Evolutionary conservation across 441 rosid species (phyloP), one percentile per base, ranked within the genome.

Genomic region (Rhodomyrtus psidioides): DNA sequence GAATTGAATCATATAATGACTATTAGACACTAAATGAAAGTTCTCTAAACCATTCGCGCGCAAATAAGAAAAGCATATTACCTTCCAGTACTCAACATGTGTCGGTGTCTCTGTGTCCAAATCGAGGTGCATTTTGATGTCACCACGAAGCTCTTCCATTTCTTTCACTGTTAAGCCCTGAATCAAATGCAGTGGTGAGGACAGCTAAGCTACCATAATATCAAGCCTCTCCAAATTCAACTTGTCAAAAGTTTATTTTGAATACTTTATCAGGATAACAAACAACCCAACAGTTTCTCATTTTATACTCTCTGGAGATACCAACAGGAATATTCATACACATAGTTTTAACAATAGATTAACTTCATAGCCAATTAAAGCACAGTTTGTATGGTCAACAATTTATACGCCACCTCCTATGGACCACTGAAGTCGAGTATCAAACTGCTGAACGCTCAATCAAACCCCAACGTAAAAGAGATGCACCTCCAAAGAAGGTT

Each of bases 111-210:
- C 91, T 83, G 95, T 59, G 65, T 59, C 65, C 42, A 60, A 60
- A 60, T 60, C 39, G 6, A 60, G 74, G 28, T 60, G 74, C 74
- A 60, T 60, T 60, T 55, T 95, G 85, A 96, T 95, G 93, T 97
- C 98, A 89, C 93, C 98, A 24, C 88, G 96, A 84, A 96, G 98
- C 89, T 96, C 99, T 91, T 95, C 98, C 96, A 94, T 93, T 88
- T 94, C 98, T 87, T 94, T 97, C 76, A 91, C 96, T 9, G 97
- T 93, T 92, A 96, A 92, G 58, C 98, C 99, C 98, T 95, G 92
- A 83, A 90, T 88, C 44, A 88, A 82, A 57, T 79, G 65, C 65
- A 14, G 34, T 59, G 58, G 87, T 54, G 53, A 79, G 30, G 86
- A 28, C 55, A 81, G 65, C 62, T 59, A 27, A 59, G 34, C 65